Conservation (phyloP, 148 eudicot species). For the Fagopyrum esculentum region DNA sequence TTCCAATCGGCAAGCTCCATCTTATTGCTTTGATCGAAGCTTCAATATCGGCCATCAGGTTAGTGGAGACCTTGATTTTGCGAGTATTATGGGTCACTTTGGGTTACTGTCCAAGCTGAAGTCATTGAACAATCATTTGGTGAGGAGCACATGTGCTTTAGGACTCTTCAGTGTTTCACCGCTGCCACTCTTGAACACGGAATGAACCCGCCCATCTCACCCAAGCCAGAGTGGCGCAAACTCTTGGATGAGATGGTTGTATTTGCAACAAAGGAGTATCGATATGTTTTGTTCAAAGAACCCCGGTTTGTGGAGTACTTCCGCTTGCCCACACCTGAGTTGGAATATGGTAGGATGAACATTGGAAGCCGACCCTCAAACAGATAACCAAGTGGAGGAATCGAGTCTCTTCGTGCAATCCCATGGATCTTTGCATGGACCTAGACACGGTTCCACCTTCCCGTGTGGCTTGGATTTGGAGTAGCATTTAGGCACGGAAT, state of each 20-base stretch:
- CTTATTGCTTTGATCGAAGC: conserved; percentile 7
- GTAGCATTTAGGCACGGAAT: conserved; percentile 17
- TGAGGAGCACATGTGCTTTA: conserved; percentile 19
- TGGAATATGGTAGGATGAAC: conserved; percentile 21
- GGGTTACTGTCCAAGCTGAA: conserved; percentile 20
- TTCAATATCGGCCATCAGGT: background rate
- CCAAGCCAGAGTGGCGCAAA: conserved; percentile 19
- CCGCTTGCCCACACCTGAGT: conserved; percentile 20
- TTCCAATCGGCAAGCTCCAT: conserved; percentile 8
- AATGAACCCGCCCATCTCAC: conserved; percentile 17
- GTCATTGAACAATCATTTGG: conserved; percentile 21
- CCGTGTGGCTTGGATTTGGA: conserved; percentile 22
- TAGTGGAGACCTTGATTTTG: background rate
- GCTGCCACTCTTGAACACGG: conserved; percentile 23
- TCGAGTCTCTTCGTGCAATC: conserved; percentile 21
- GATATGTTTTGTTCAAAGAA: conserved; percentile 16
- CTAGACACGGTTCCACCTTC: conserved; percentile 19
- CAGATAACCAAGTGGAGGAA: conserved; percentile 21
- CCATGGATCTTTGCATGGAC: conserved; percentile 24
- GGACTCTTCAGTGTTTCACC: conserved; percentile 18
- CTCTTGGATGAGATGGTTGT: conserved; percentile 20
- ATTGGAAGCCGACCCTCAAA: conserved; percentile 20
- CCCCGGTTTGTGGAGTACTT: conserved; percentile 23
- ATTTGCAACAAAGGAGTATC: conserved; percentile 17
- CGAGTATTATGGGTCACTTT: conserved; percentile 13